Evolutionary conservation across 2,329 filamentous ascomycete genomes (phyloP).

Genomic region (Penicillium sp.): DNA sequence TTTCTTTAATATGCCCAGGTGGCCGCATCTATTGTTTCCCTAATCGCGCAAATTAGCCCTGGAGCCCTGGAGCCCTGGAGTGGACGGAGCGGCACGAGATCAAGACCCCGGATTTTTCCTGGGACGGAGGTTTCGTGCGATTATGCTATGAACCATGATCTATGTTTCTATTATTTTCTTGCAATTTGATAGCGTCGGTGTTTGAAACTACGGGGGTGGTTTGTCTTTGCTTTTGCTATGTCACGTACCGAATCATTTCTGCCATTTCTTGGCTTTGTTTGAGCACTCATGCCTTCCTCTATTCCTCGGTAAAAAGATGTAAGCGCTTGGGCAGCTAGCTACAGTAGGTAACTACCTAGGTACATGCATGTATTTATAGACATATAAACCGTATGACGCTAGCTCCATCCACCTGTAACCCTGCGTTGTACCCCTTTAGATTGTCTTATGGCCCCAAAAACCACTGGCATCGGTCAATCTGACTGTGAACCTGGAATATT

Average conservation of each 20-base stretch:
- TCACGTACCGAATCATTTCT: neutral
- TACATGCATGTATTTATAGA: too few relatives aligned
- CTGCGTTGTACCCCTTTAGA: neutral
- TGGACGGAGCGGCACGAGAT: neutral
- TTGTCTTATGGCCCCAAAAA: neutral
- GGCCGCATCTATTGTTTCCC: neutral
- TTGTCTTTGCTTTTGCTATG: neutral
- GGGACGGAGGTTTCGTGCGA: neutral
- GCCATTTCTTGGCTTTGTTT: neutral
- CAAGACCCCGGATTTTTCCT: neutral
- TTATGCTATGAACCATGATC: slow-evolving; percentile 1
- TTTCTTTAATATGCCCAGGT: slow-evolving; percentile 1
- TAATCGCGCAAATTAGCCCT: neutral
- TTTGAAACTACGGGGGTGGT: neutral
- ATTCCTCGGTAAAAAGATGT: neutral
- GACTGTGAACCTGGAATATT: neutral
- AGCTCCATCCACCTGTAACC: neutral
- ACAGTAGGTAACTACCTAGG: too few relatives aligned
- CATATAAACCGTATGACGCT: neutral
- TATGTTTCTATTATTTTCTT: neutral
- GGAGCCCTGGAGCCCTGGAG: too few relatives aligned
- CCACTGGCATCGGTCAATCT: neutral
- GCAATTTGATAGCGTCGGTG: slow-evolving; percentile 9
- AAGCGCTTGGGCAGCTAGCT: neutral
- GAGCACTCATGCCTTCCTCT: neutral